Percentiles rank a stretch among this genome's conserved stretches.
phyloP scores from a whole-genome alignment of 148 eudicot species.

The Talinum fruticosum region DNA sequence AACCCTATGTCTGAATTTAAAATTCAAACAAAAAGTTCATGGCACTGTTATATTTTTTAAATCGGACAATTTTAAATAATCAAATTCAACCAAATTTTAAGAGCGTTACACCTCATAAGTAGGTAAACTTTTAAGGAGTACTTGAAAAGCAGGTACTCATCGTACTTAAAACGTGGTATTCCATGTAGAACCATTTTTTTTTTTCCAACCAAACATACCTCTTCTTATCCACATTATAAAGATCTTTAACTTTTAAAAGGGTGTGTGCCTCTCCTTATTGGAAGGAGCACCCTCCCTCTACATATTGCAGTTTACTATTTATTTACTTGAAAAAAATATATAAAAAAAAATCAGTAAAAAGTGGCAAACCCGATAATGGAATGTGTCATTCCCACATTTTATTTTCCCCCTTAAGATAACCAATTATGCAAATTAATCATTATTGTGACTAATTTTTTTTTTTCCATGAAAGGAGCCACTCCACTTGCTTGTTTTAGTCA shows the following conservation, averaged over 20 bases:
- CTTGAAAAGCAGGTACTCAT: background rate
- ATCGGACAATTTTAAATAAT: too few relatives aligned
- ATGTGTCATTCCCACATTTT: background rate
- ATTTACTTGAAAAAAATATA: background rate
- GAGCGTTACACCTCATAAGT: too few relatives aligned
- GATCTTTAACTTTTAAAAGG: background rate
- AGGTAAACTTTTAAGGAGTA: background rate
- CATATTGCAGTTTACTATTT: too few relatives aligned
- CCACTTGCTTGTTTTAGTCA: constrained; percentile 4
- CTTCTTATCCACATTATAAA: background rate
- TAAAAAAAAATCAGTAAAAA: background rate
- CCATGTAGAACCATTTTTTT: background rate
- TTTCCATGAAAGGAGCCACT: background rate
- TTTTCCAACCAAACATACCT: background rate
- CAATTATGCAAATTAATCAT: background rate
- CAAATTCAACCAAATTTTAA: too few relatives aligned
- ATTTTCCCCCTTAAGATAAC: background rate
- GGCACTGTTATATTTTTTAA: too few relatives aligned
- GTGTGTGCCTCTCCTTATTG: background rate
- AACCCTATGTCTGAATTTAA: too few relatives aligned
- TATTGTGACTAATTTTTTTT: background rate
- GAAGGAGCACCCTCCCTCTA: background rate
- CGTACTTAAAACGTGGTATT: background rate
- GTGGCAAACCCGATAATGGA: background rate
- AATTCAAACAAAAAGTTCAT: too few relatives aligned